Base-by-base conservation (phyloP, 2,329 filamentous ascomycete species). In the Lecanosticta acicola region DNA sequence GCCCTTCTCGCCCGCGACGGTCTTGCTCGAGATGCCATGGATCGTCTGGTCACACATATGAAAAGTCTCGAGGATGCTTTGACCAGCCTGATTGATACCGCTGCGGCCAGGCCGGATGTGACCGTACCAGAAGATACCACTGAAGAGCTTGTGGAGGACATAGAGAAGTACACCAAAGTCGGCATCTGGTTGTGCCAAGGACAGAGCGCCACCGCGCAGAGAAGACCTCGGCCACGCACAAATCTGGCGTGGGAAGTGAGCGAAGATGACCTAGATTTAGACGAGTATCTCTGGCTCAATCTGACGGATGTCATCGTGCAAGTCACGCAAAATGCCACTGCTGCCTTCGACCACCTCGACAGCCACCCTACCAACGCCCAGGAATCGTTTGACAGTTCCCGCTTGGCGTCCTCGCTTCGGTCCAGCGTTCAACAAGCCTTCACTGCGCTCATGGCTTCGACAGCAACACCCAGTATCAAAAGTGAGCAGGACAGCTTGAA, bases 171-270 rank as follows among this genome's bases (percentile, higher is more conserved):
- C 67, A 81, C 84, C 1, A 84, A 89, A 53, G 87, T 98, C 1
- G 93, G 94, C 11, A 91, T 94, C 41, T 98, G 93, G 93, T 73
- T 98, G 10, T 97, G 93, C 58, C 87, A 94, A 66, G 81, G 84
- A 1, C 88, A 95, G 63, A 87, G 80, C 39, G 86, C 84, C 59
- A 78, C 76, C 0, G 52, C 54, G 4, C 35, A 56, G n/a, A 55
- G 61, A 2, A 46, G 48, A 16, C 56, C 57, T 19, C 58, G 62
- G 35, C 62, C 61, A 16, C 55, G 68, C 57, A 57, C 66, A 52
- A 58, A 67, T 56, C 43, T 66, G 47, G 46, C 62, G 45, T 49
- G 59, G 56, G 68, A 77, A 3, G 67, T 78, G 40, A 71, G 81
- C 54, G 71, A 79, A 66, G 66, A 78, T 49, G 76, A 78, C 17